Evolutionary conservation across 306 rosid species (phyloP).

Genomic region (Cucurbita ficifolia): DNA sequence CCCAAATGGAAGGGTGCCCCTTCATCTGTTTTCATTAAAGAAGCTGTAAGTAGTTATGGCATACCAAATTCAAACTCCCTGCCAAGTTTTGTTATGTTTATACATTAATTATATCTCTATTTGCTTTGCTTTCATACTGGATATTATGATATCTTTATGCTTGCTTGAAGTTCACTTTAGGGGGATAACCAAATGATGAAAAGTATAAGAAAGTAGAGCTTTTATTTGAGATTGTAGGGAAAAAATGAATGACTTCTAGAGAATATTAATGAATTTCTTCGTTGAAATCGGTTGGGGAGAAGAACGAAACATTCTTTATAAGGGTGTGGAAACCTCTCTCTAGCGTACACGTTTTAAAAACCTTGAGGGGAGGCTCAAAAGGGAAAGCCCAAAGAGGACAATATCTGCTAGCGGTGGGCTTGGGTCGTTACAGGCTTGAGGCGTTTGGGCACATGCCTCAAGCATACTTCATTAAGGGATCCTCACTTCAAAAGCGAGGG

Average conservation of each 20-base stretch:
- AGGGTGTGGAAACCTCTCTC: no score
- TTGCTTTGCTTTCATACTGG: background rate
- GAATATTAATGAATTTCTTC: no score
- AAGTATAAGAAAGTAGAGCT: background rate
- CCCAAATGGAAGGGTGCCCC: slow-evolving; percentile 90
- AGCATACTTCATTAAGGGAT: background rate
- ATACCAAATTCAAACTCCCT: background rate
- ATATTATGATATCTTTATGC: background rate
- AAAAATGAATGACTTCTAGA: no score
- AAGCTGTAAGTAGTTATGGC: slow-evolving; percentile 69
- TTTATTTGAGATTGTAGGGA: background rate
- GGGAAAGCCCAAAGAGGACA: no score
- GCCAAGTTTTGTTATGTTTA: background rate
- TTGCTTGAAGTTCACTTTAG: background rate
- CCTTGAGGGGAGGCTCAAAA: no score
- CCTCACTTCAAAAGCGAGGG: background rate
- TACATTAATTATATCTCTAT: background rate
- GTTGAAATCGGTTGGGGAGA: no score
- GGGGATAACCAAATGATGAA: background rate
- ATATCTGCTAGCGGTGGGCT: no score
- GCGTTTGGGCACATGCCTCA: background rate
- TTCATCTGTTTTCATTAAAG: slow-evolving; percentile 66
- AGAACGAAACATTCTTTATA: no score
- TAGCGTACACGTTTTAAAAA: no score
- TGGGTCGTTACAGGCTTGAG: no score